Evolutionary conservation across 1,139 yeast genomes (phyloP), one percentile per base, ranked within the genome.

Genomic region (Scheffersomyces titani): DNA sequence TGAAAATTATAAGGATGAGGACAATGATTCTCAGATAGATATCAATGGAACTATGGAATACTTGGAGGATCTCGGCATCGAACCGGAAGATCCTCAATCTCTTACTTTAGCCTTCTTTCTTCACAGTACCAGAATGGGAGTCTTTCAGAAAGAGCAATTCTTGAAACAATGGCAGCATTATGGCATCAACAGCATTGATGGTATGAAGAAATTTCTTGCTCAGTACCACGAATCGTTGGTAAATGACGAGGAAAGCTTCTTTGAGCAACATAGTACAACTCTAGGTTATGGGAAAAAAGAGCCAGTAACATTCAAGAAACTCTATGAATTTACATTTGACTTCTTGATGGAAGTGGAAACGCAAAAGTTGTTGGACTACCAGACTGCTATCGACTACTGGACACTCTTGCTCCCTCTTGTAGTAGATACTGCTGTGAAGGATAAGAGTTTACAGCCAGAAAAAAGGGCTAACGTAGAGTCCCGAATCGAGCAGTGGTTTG

Each of bases 321-420:
- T 92, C 13, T 92, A 93, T 73, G 81, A 80, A 52, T 92, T 85
- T 70, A 81, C 96, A 0, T 93, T 90, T 72, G 81, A 76, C 7
- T 89, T 88, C 64, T 80, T 87, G 48, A 73, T 89, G 55, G 92
- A 89, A 49, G 81, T 77, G 30, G 84, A 86, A 5, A 71, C 70
- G 49, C 86, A 84, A 62, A 84, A 88, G 60, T 75, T 82, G n/a
- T 69, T 93, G 46, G 84, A 72, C 50, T 70, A 77, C 6, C 96
- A 88, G 1, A 80, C 85, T 2, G 94, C 97, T 0, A 74, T 82
- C 3, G 92, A 85, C 40, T 90, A 92, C 71, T 93, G 98, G 99
- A 75, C 74, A 46, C 76, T 92, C 52, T 77, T 93, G 49, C 77
- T 93, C 47, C 66, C 55, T 57, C 75, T 50, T 65, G 70, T 44